Conservation (phyloP, 2,329 filamentous ascomycete species). For the Nothophoma quercina region DNA sequence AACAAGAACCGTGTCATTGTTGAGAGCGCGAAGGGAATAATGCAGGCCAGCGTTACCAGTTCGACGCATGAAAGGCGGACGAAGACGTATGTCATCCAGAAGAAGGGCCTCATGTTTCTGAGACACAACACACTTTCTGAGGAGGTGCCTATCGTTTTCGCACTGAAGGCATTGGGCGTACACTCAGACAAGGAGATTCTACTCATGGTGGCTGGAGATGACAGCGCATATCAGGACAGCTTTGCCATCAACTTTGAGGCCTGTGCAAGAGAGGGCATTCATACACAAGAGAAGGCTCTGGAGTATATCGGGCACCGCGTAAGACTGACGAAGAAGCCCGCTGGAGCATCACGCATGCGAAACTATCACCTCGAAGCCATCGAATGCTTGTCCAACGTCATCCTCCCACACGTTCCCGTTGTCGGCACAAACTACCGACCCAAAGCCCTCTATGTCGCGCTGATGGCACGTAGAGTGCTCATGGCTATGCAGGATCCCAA, state of each 20-base stretch:
- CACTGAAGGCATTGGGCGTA: constrained; percentile 91
- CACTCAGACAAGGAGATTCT: constrained; percentile 95
- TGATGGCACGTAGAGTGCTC: constrained; percentile 95
- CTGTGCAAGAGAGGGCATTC: constrained; percentile 80
- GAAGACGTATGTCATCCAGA: constrained; percentile 93
- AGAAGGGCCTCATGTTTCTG: constrained; percentile 89
- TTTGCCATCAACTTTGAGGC: constrained; percentile 97
- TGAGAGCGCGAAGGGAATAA: constrained; percentile 92
- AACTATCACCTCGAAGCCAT: constrained; percentile 91
- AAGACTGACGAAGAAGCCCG: constrained; percentile 72
- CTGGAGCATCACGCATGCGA: constrained; percentile 63
- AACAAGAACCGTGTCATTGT: constrained; percentile 99
- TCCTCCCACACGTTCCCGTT: constrained; percentile 94
- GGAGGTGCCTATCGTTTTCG: constrained; percentile 91
- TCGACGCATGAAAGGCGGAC: constrained; percentile 98
- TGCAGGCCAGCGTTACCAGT: constrained; percentile 90
- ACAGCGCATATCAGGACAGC: constrained; percentile 89
- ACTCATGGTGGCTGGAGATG: constrained; percentile 85
- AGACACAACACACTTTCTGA: constrained; percentile 94
- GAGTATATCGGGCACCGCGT: constrained; percentile 89
- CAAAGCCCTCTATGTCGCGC: constrained; percentile 95
- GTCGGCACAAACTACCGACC: constrained; percentile 91
- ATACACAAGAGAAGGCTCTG: constrained; percentile 92
- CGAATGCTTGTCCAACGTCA: constrained; percentile 88
- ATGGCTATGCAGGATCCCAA: constrained; percentile 92